Percentiles rank a stretch among this genome's conserved stretches.
Evolutionary conservation across 2,329 filamentous ascomycete species (phyloP).

Genomic region (Colletotrichum tropicicola): DNA sequence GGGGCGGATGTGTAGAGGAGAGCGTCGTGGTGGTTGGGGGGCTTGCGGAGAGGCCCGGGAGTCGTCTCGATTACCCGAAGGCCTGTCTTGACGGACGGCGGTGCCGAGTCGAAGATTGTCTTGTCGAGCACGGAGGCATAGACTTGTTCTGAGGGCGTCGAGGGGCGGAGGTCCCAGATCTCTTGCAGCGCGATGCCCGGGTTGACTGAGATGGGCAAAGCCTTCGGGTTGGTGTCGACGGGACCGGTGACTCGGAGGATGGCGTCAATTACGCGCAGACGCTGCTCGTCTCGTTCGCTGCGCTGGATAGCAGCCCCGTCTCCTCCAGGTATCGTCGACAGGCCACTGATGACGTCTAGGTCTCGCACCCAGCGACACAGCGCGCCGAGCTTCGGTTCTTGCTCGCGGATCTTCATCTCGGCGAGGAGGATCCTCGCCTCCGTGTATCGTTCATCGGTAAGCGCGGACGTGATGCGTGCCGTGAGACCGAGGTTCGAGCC

Average conservation of each 20-base stretch:
- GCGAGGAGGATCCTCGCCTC: conserved; percentile 73
- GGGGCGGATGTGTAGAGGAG: conserved; percentile 70
- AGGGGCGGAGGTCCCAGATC: conserved; percentile 66
- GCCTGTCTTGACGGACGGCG: conserved; percentile 45
- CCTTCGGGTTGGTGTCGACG: conserved; percentile 57
- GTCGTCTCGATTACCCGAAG: conserved; percentile 71
- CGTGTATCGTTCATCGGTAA: conserved; percentile 71
- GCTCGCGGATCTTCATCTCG: conserved; percentile 74
- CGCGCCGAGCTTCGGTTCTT: conserved; percentile 73
- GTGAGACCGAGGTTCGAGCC: conserved; percentile 63
- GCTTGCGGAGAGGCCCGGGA: conserved; percentile 67
- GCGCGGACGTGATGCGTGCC: conserved; percentile 70
- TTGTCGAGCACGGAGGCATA: conserved; percentile 68
- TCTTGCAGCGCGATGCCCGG: conserved; percentile 64
- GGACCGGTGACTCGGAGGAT: conserved; percentile 71
- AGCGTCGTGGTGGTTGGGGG: conserved; percentile 73
- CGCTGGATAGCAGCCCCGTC: conserved; percentile 42
- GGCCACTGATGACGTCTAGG: conserved; percentile 73
- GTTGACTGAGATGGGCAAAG: conserved; percentile 36
- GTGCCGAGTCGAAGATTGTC: conserved; percentile 56
- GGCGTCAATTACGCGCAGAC: conserved; percentile 70
- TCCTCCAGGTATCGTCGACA: conserved; percentile 63
- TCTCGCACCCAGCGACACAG: conserved; percentile 78
- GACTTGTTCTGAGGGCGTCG: conserved; percentile 50
- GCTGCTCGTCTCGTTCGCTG: conserved; percentile 58